A percentile compares a stretch with the other conserved stretches of the same genome.
Conservation (phyloP, 768 basidiomycete genomes). For the Suillus brevipes region DNA sequence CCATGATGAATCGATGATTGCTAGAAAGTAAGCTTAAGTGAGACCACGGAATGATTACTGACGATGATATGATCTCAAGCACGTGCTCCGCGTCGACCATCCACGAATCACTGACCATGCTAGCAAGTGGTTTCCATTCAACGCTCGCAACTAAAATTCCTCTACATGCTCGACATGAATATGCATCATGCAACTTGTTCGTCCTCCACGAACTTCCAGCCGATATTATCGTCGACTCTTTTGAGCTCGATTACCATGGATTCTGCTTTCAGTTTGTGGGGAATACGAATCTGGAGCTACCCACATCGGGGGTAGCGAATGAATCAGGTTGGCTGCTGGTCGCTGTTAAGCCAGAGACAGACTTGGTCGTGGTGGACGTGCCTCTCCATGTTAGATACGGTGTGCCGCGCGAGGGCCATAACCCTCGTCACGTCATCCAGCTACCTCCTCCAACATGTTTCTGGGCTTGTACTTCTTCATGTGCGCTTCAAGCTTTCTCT, state of each 20-base stretch:
- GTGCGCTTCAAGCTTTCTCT: constrained; percentile 17
- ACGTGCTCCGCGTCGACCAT: constrained; percentile 8
- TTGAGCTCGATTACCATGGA: constrained; percentile 39
- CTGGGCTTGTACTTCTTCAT: constrained; percentile 31
- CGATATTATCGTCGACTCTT: constrained; percentile 43
- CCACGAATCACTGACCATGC: constrained; percentile 13
- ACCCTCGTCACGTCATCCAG: constrained; percentile 20
- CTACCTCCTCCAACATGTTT: constrained; percentile 32
- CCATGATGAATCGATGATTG: background rate
- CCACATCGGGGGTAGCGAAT: constrained; percentile 36
- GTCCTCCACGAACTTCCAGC: constrained; percentile 39
- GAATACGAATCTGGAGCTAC: constrained; percentile 43
- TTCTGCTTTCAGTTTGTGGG: constrained; percentile 39
- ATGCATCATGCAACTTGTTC: constrained; percentile 30
- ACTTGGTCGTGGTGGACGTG: constrained; percentile 29
- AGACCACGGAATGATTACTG: background rate
- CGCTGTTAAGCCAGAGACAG: constrained; percentile 20
- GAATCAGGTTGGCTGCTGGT: constrained; percentile 31
- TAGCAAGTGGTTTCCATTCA: constrained; percentile 32
- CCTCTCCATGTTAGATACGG: constrained; percentile 49
- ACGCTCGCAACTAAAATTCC: constrained; percentile 26
- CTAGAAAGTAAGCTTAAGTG: background rate
- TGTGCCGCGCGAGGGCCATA: constrained; percentile 19
- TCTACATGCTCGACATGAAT: constrained; percentile 12
- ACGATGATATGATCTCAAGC: background rate